These are phyloP conservation scores for Plasmodium coatneyi DNA, from an alignment of 169 alveolate genomes.

Conservation along the genomic window DNA sequence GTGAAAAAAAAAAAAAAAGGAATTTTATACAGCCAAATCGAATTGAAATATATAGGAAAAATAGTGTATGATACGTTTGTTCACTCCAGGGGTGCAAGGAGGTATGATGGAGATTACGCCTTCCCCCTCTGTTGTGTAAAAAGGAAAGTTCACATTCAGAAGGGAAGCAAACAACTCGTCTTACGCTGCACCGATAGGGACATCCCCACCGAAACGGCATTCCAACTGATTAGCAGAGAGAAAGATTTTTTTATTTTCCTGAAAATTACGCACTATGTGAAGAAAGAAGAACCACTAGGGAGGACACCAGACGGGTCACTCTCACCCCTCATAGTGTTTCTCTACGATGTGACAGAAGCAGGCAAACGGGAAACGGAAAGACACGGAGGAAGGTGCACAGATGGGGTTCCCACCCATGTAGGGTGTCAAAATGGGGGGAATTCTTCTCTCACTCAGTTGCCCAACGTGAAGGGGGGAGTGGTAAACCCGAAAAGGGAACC, in stretches of 20 bases:
- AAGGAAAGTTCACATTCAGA: constrained; percentile 16
- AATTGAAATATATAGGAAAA: constrained; percentile 45
- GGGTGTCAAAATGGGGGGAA: not conserved
- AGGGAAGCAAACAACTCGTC: not conserved
- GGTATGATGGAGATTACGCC: not conserved
- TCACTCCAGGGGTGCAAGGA: constrained; percentile 7
- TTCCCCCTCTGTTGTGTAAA: not conserved
- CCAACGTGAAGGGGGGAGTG: not conserved
- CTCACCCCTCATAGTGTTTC: constrained; percentile 12
- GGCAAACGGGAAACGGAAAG: not conserved
- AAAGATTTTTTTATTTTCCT: constrained; percentile 50
- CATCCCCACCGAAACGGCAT: not conserved
- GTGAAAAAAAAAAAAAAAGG: constrained; percentile 18
- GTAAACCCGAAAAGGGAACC: not conserved
- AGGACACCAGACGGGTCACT: not conserved
- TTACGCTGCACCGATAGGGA: not conserved
- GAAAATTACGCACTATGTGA: constrained; percentile 46
- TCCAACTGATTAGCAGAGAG: not conserved
- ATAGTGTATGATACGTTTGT: not conserved
- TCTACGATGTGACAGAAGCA: not conserved
- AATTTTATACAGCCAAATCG: constrained; percentile 30
- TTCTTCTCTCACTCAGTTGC: not conserved
- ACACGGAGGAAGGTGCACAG: not conserved
- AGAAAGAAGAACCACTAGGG: constrained; percentile 12
- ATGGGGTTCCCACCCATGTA: not conserved